Conservation (phyloP, 2,329 filamentous ascomycete genomes). For the Lomentospora prolificans region DNA sequence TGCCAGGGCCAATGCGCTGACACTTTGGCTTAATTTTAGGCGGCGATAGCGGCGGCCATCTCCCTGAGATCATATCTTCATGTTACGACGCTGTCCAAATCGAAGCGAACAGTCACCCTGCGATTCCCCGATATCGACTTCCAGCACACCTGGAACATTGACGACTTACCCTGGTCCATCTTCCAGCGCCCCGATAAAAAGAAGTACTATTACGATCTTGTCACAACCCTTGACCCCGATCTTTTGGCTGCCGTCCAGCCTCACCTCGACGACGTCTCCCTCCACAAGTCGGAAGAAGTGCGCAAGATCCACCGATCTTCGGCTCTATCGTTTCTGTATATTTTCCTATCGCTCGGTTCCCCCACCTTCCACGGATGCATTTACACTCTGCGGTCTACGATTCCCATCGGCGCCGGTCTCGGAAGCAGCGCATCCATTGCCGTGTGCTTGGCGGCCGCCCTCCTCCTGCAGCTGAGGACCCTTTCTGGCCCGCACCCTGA, state of each 20-base stretch:
- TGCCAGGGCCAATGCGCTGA: not conserved
- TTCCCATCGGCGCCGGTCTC: slow-evolving; percentile 83
- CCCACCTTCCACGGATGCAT: slow-evolving; percentile 70
- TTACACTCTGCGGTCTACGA: slow-evolving; percentile 86
- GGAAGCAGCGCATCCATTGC: slow-evolving; percentile 92
- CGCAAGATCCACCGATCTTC: slow-evolving; percentile 80
- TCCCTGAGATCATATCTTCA: slow-evolving; percentile 94
- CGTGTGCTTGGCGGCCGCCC: slow-evolving; percentile 75
- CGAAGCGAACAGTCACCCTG: slow-evolving; percentile 75
- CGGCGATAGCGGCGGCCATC: slow-evolving; percentile 89
- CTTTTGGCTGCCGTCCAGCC: slow-evolving; percentile 74
- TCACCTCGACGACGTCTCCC: slow-evolving; percentile 63
- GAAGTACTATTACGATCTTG: slow-evolving; percentile 87
- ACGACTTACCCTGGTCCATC: slow-evolving; percentile 74
- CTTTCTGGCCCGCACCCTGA: slow-evolving; percentile 86
- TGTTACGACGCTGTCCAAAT: slow-evolving; percentile 89
- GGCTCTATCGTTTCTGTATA: slow-evolving; percentile 80
- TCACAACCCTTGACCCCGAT: slow-evolving; percentile 74
- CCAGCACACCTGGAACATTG: slow-evolving; percentile 88
- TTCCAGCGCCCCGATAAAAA: slow-evolving; percentile 80
- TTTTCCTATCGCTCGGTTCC: slow-evolving; percentile 79
- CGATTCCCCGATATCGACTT: slow-evolving; percentile 87
- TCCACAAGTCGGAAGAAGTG: slow-evolving; percentile 52
- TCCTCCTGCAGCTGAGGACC: slow-evolving; percentile 80
- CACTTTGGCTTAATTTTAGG: slow-evolving; percentile 31